These are phyloP conservation scores for Kluyveromyces dobzhanskii DNA, from an alignment of 805 yeast genomes.

Conservation along the genomic window DNA sequence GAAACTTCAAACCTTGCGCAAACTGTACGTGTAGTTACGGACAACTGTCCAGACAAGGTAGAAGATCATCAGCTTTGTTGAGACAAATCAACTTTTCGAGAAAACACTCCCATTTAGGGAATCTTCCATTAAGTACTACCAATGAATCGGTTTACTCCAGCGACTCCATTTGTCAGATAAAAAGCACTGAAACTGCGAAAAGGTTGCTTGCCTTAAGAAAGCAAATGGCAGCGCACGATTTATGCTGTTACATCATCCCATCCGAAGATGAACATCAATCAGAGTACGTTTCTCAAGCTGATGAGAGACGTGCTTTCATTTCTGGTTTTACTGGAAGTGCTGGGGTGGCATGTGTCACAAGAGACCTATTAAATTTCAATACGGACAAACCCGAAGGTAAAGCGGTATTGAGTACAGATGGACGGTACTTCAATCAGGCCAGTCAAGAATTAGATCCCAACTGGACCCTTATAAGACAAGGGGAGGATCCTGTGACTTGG, in stretches of 20 bases:
- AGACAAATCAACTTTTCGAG: slow-evolving; percentile 25
- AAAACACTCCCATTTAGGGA: slow-evolving; percentile 21
- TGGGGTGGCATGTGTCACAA: slow-evolving; percentile 80
- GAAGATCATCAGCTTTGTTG: slow-evolving; percentile 45
- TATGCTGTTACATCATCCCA: slow-evolving; percentile 71
- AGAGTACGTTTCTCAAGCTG: slow-evolving; percentile 77
- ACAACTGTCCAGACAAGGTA: slow-evolving; percentile 55
- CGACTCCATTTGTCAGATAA: slow-evolving; percentile 31
- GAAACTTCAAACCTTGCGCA: slow-evolving; percentile 45
- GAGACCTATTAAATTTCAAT: slow-evolving; percentile 34
- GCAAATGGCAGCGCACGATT: slow-evolving; percentile 51
- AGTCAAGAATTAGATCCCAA: slow-evolving; percentile 66
- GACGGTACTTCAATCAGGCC: slow-evolving; percentile 91
- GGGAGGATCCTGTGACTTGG: slow-evolving; percentile 73
- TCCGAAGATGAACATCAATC: slow-evolving; percentile 92
- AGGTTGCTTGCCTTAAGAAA: slow-evolving; percentile 54
- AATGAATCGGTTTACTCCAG: slow-evolving; percentile 32
- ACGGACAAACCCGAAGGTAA: slow-evolving; percentile 41
- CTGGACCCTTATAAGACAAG: slow-evolving; percentile 80
- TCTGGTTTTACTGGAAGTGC: slow-evolving; percentile 91
- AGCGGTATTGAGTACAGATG: slow-evolving; percentile 87
- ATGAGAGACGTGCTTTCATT: slow-evolving; percentile 74
- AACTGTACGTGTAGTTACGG: slow-evolving; percentile 87
- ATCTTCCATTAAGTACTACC: slow-evolving; percentile 13
- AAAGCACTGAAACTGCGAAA: slow-evolving; percentile 46